Conservation (phyloP, 1,139 yeast genomes). For the Geotrichum carabidarum region DNA sequence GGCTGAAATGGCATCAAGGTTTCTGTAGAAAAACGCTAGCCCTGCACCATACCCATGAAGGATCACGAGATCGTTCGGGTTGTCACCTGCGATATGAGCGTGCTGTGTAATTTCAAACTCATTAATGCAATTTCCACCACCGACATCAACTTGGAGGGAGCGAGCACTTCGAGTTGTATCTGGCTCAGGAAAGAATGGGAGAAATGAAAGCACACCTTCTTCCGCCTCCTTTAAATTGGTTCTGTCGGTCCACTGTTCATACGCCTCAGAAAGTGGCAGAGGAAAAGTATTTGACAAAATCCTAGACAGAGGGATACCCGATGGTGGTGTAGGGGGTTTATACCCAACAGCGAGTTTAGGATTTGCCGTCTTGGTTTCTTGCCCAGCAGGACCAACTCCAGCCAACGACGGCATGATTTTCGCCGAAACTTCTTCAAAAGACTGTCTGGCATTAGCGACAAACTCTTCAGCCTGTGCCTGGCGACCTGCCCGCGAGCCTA, state of each 20-base stretch:
- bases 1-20: conserved; percentile 48
- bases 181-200: conserved; percentile 57
- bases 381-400: neutral
- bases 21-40: conserved; percentile 75
- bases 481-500: neutral
- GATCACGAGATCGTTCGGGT: conserved; percentile 46
- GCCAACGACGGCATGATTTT: neutral
- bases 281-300: conserved; percentile 34
- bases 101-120: conserved; percentile 45
- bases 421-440: neutral
- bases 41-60: conserved; percentile 96
- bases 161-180: conserved; percentile 47
- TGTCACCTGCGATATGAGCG: conserved; percentile 22
- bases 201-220: conserved; percentile 40
- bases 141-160: conserved; percentile 48
- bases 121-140: conserved; percentile 49
- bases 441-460: neutral
- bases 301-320: conserved; percentile 33
- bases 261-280: conserved; percentile 37
- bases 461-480: neutral
- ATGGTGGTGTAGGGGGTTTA: conserved; percentile 34
- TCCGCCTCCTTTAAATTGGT: conserved; percentile 41
- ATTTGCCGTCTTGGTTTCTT: neutral
- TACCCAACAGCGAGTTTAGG: neutral
- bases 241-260: conserved; percentile 43